Conservation (phyloP, 495 filamentous ascomycete genomes). For the Neurospora tetraspora region DNA sequence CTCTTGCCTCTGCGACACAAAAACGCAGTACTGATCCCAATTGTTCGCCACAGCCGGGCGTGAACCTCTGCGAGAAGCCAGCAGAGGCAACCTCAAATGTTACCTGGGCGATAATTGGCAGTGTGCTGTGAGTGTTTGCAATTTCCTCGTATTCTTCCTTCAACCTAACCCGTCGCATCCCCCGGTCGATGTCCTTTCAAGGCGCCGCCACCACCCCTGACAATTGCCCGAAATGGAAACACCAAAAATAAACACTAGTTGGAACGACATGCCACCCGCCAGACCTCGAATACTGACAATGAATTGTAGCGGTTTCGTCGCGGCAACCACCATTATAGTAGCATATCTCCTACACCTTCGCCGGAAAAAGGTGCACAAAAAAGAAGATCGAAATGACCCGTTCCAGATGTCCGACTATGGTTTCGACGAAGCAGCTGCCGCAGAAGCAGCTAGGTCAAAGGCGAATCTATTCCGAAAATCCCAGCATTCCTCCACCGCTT, state of each 20-base stretch:
- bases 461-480: not conserved
- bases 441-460: not conserved
- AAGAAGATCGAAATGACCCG: slow-evolving; percentile 16
- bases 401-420: slow-evolving; percentile 20
- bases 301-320: not conserved
- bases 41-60: slow-evolving; percentile 3
- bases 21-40: not conserved
- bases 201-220: not conserved
- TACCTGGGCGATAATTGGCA: slow-evolving; percentile 20
- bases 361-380: slow-evolving; percentile 13
- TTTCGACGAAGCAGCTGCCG: slow-evolving; percentile 10
- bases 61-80: slow-evolving; percentile 22
- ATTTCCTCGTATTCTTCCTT: not conserved
- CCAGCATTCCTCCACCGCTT: not conserved
- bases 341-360: slow-evolving; percentile 14
- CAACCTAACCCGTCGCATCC: not conserved
- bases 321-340: not conserved
- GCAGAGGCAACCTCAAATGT: slow-evolving; percentile 5
- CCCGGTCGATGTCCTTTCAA: not conserved
- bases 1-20: not conserved
- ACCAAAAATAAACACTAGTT: not conserved
- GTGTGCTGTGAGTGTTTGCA: slow-evolving; percentile 12
- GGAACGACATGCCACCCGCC: not conserved
- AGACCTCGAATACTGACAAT: not conserved
- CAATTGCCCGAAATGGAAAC: not conserved